Percentiles rank a stretch among this genome's conserved stretches.
These are phyloP conservation scores for Vaccinium myrtillus DNA, from an alignment of 148 eudicot genomes.

Conservation along the genomic window DNA sequence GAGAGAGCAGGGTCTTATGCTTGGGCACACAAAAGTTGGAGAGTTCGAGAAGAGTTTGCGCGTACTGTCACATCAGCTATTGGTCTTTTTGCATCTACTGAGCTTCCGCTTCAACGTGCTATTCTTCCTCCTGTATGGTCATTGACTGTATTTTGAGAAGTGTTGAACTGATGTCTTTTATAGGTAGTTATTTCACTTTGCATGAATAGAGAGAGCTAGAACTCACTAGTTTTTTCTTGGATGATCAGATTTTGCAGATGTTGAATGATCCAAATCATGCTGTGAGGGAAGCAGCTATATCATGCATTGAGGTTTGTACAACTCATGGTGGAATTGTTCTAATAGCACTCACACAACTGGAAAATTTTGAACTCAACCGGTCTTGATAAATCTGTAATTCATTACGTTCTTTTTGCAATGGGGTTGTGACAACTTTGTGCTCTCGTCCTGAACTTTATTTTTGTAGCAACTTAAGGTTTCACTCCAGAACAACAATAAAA, in stretches of 20 bases:
- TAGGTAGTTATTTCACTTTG: not conserved
- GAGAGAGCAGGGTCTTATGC: conserved; percentile 97
- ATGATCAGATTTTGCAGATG: conserved; percentile 87
- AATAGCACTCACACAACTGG: not conserved
- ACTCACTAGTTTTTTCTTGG: conserved; percentile 15
- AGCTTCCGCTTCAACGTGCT: conserved; percentile 95
- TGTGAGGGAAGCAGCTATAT: conserved; percentile 90
- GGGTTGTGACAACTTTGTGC: not conserved
- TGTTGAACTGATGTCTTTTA: not conserved
- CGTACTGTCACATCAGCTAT: conserved; percentile 94
- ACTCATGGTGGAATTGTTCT: not conserved
- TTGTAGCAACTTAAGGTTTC: not conserved
- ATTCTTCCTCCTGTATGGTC: conserved; percentile 87
- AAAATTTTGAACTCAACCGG: not conserved
- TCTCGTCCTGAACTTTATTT: not conserved
- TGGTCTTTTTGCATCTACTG: conserved; percentile 86
- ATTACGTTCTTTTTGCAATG: not conserved
- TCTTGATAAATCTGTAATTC: conserved; percentile 1
- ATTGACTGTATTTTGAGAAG: not conserved
- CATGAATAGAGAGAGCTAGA: conserved; percentile 9
- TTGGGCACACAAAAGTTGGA: conserved; percentile 97
- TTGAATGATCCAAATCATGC: conserved; percentile 84
- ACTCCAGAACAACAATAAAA: not conserved
- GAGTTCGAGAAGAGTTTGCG: conserved; percentile 94
- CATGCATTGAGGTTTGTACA: conserved; percentile 84